Evolutionary conservation across 305 asterid genomes (phyloP).

Genomic region (Fraxinus angustifolia): DNA sequence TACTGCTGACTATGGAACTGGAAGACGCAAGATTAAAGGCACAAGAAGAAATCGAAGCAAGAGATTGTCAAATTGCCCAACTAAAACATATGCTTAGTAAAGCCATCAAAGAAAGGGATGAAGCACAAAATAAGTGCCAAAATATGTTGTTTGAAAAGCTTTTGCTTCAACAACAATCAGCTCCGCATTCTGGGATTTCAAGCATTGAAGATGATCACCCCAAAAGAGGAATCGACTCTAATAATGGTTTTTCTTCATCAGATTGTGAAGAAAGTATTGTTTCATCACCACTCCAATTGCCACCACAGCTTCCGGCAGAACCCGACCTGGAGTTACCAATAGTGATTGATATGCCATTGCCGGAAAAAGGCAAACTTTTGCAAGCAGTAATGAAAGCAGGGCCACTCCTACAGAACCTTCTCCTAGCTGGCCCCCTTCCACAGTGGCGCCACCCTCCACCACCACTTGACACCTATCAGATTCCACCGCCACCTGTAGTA

Average conservation of each 20-base stretch:
- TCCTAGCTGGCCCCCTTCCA: conserved; percentile 81
- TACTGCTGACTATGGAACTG: conserved; percentile 42
- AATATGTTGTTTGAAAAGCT: conserved; percentile 32
- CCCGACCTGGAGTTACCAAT: conserved; percentile 28
- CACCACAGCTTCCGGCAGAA: conserved; percentile 3
- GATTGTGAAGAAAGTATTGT: conserved; percentile 78
- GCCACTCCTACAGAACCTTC: conserved; percentile 68
- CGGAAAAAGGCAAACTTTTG: conserved; percentile 69
- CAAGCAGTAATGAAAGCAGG: conserved; percentile 83
- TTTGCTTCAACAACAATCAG: conserved; percentile 42
- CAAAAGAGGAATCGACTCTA: conserved; percentile 35
- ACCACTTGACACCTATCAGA: conserved; percentile 49
- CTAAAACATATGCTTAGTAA: conserved; percentile 35
- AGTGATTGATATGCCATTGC: conserved; percentile 44
- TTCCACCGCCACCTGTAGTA: conserved; percentile 72
- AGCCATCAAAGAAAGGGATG: conserved; percentile 38
- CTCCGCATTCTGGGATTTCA: conserved; percentile 53
- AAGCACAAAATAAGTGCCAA: conserved; percentile 40
- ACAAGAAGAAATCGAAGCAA: conserved; percentile 36
- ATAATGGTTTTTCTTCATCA: conserved; percentile 41
- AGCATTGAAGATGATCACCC: conserved; percentile 59
- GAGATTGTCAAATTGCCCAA: conserved; percentile 43
- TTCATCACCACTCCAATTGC: conserved; percentile 43
- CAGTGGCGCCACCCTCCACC: conserved; percentile 98
- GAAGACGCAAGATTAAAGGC: conserved; percentile 42